Percentiles rank a stretch among this genome's conserved stretches.
These are phyloP conservation scores for Pulveroboletus frians DNA, from an alignment of 768 basidiomycete genomes.

Conservation along the genomic window DNA sequence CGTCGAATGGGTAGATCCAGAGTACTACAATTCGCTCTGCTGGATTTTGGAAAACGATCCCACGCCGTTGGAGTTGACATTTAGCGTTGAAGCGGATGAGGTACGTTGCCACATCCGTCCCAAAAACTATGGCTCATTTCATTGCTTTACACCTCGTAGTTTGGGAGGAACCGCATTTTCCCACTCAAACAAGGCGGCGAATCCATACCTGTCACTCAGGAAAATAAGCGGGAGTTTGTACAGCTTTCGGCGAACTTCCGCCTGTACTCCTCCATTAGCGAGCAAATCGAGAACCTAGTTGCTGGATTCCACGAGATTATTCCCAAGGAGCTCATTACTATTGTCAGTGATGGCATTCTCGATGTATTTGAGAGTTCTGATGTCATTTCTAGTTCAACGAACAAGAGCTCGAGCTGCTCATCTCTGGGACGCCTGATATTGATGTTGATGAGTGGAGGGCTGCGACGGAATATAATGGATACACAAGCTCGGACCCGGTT, in stretches of 20 bases:
- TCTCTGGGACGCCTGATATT: slow-evolving; percentile 97
- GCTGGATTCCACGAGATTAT: slow-evolving; percentile 97
- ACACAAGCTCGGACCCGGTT: slow-evolving; percentile 85
- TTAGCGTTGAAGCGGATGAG: slow-evolving; percentile 95
- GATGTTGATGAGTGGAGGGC: slow-evolving; percentile 97
- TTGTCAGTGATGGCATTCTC: slow-evolving; percentile 48
- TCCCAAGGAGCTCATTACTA: slow-evolving; percentile 90
- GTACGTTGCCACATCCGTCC: slow-evolving; percentile 28
- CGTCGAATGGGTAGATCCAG: slow-evolving; percentile 96
- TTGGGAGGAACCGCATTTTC: slow-evolving; percentile 86
- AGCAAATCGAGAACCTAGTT: slow-evolving; percentile 88
- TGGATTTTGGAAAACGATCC: slow-evolving; percentile 99
- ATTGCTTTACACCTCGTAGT: slow-evolving; percentile 40
- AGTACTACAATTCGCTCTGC: slow-evolving; percentile 95
- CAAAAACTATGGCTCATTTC: not conserved
- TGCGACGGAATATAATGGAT: slow-evolving; percentile 88
- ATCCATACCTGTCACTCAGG: slow-evolving; percentile 82
- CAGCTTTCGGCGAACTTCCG: slow-evolving; percentile 93
- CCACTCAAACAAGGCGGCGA: slow-evolving; percentile 85
- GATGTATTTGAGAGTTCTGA: not conserved
- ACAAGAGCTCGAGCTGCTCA: slow-evolving; percentile 88
- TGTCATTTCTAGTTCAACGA: slow-evolving; percentile 70
- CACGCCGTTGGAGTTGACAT: slow-evolving; percentile 78
- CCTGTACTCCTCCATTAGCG: slow-evolving; percentile 88
- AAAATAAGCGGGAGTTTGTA: slow-evolving; percentile 96